These are phyloP conservation scores for Kurtzmaniella quercitrusa DNA, from an alignment of 1,139 yeast genomes.

Conservation along the genomic window DNA sequence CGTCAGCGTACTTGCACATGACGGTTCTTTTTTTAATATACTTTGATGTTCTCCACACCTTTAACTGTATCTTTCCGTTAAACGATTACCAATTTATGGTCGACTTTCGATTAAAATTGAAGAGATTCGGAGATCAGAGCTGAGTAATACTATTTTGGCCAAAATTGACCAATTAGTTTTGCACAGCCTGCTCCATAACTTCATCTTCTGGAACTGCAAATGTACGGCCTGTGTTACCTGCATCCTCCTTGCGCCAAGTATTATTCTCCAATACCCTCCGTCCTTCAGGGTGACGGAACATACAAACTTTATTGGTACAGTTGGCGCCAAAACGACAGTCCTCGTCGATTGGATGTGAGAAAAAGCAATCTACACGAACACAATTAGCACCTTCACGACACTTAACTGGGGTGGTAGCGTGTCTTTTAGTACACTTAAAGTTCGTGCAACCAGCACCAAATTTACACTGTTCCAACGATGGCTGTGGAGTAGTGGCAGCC, in stretches of 20 bases:
- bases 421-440: constrained; percentile 75
- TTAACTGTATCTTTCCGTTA: constrained; percentile 7
- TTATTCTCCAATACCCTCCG: constrained; percentile 37
- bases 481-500: constrained; percentile 32
- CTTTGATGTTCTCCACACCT: neutral
- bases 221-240: constrained; percentile 31
- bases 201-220: constrained; percentile 80
- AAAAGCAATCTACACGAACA: constrained; percentile 73
- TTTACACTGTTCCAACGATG: constrained; percentile 75
- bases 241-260: constrained; percentile 41
- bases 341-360: constrained; percentile 75
- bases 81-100: neutral
- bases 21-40: constrained; percentile 1
- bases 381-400: constrained; percentile 83
- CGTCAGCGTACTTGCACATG: neutral
- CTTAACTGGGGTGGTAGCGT: constrained; percentile 65
- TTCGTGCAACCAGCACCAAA: constrained; percentile 75
- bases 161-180: constrained; percentile 18
- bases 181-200: constrained; percentile 67
- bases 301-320: constrained; percentile 68
- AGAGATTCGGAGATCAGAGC: neutral
- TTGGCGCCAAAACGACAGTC: constrained; percentile 75
- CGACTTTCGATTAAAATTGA: neutral
- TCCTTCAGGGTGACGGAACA: constrained; percentile 77
- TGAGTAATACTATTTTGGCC: neutral